Evolutionary conservation across 2,329 filamentous ascomycete species (phyloP), one percentile per base, ranked within the genome.

Genomic region (Aspergillus sclerotialis): DNA sequence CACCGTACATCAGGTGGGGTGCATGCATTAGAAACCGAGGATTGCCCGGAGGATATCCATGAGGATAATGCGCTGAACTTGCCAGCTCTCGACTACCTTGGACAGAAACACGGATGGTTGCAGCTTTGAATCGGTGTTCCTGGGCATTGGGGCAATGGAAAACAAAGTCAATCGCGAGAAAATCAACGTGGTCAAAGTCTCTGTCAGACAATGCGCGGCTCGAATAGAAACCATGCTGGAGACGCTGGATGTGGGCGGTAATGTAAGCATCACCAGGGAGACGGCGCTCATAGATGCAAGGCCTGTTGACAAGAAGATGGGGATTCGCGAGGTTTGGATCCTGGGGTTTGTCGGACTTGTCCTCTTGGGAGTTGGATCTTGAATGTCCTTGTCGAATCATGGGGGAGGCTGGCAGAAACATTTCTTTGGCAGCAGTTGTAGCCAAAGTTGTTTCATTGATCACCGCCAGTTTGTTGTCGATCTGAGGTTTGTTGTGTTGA

Each of bases 191-290:
- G 23, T 67, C 50, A 7, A 64, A 56, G 11, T 56, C 49, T 4
- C 50, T 46, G 21, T 68, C 67, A 12, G 69, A 67, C 1, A 70
- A 54, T 4, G 58, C 56, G 2, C 50, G 42, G 32, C 58, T 67
- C 14, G 63, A 56, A 49, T 69, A 71, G 38, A 56, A 65, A 4
- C 69, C 69, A 42, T 69, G 65, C 39, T 73, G 69, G 6, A 73
- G 56, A 2, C 69, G 65, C 37, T 69, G 65, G 7, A 70, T 64
- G 39, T 72, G 66, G 1, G 67, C 68, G 0, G 68, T 70, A 33
- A 72, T 61, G 43, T 66, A 72, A 6, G 67, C 64, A 24, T 67
- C 57, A 4, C 69, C 67, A 0, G 67, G 67, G 10, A 72, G 58
- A 14, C 52, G 58, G 13, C 68, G 63, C 45, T 73, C 69, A 35